Conservation (phyloP, 768 basidiomycete species). For the Tephrocybe sp. region DNA sequence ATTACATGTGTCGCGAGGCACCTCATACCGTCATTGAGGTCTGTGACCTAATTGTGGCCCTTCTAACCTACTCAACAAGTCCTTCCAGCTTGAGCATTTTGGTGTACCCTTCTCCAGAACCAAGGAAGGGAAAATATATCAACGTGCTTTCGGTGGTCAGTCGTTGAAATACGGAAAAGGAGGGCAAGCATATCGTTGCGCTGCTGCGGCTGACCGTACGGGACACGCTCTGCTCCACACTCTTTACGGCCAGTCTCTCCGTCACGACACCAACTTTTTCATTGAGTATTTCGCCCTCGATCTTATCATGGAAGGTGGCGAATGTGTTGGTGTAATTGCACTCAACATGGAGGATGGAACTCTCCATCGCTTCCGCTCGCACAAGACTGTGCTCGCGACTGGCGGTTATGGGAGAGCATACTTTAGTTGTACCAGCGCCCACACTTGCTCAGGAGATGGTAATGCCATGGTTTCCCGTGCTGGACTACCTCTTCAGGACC, state of each 20-base stretch:
- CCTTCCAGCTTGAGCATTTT: conserved; percentile 92
- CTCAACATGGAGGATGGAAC: conserved; percentile 99
- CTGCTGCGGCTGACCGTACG: conserved; percentile 97
- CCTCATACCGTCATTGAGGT: conserved; percentile 93
- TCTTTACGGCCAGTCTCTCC: conserved; percentile 97
- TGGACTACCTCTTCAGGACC: conserved; percentile 93
- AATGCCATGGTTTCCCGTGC: conserved; percentile 98
- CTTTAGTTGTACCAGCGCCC: conserved; percentile 98
- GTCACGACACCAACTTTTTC: conserved; percentile 99
- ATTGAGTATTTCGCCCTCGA: conserved; percentile 99
- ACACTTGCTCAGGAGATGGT: conserved; percentile 98
- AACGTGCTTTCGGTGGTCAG: conserved; percentile 98
- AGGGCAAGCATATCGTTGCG: conserved; percentile 98
- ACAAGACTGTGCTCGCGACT: conserved; percentile 98
- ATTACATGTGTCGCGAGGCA: conserved; percentile 99
- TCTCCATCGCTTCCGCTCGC: conserved; percentile 95
- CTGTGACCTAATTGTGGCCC: conserved; percentile 16
- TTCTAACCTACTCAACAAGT: too few species aligned
- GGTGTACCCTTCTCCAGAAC: conserved; percentile 99
- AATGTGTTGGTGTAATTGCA: conserved; percentile 99
- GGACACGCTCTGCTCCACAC: conserved; percentile 99
- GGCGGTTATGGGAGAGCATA: conserved; percentile 98
- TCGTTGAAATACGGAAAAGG: conserved; percentile 97
- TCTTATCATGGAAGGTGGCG: conserved; percentile 97
- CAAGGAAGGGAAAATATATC: conserved; percentile 98